A percentile compares a stretch with the other conserved stretches of the same genome.
These are phyloP conservation scores for Elsinoe perseae DNA, from an alignment of 2,329 filamentous ascomycete species.

Conservation along the genomic window DNA sequence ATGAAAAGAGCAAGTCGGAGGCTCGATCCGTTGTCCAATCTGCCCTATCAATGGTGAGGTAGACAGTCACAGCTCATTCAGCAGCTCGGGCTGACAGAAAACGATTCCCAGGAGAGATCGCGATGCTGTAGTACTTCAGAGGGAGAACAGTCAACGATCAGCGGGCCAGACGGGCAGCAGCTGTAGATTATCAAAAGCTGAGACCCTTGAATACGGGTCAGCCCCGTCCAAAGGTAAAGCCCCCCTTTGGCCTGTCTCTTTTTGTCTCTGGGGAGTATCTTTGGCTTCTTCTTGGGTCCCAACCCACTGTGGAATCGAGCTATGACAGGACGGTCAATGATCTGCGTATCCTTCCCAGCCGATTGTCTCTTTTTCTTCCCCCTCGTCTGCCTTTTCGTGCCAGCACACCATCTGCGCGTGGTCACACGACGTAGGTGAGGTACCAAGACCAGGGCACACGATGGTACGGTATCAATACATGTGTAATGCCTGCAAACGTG, in stretches of 20 bases:
- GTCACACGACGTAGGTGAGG: slow-evolving; percentile 7
- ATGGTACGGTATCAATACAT: not conserved
- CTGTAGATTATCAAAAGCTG: not conserved
- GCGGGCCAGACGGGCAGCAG: too few relatives aligned
- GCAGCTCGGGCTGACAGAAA: slow-evolving; percentile 2
- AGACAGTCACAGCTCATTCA: not conserved
- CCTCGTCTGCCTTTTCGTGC: not conserved
- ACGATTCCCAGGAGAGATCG: not conserved
- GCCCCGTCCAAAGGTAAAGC: too few relatives aligned
- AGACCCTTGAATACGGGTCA: not conserved
- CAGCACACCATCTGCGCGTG: slow-evolving; percentile 7
- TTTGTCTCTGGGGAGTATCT: too few relatives aligned
- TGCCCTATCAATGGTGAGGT: not conserved
- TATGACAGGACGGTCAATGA: not conserved
- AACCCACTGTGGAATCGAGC: slow-evolving; percentile 13
- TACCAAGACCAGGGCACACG: not conserved
- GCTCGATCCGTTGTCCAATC: not conserved
- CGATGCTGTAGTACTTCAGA: not conserved
- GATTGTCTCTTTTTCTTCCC: slow-evolving; percentile 5
- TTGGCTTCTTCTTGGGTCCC: too few relatives aligned
- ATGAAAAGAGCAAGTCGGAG: not conserved
- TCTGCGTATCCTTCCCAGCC: not conserved
- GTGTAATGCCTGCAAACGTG: not conserved
- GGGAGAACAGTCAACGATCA: not conserved
- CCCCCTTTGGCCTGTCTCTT: slow-evolving; percentile 8